phyloP scores from a whole-genome alignment of 2,329 filamentous ascomycete genomes.

The Arachnopeziza araneosa region DNA sequence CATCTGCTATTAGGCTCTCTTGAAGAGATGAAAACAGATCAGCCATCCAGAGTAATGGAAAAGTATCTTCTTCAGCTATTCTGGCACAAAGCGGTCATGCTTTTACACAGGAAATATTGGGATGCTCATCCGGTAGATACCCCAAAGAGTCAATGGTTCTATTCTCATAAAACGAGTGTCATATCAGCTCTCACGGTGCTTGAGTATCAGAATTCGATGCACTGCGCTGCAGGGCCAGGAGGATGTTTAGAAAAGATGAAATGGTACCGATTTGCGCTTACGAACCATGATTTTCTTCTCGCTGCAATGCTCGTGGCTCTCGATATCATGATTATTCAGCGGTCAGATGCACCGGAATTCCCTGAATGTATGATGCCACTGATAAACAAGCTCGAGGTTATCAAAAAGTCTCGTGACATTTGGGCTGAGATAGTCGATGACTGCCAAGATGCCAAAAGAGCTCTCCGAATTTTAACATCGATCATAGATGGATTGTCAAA shows the following conservation, averaged over 20 bases:
- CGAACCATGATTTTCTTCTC: slow-evolving; percentile 56
- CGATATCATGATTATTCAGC: neutral
- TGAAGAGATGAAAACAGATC: slow-evolving; percentile 43
- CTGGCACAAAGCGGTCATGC: slow-evolving; percentile 49
- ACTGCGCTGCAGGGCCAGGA: slow-evolving; percentile 46
- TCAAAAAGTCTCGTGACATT: slow-evolving; percentile 19
- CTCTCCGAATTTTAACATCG: slow-evolving; percentile 14
- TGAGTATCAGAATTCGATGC: slow-evolving; percentile 43
- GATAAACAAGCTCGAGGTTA: slow-evolving; percentile 15
- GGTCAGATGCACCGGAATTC: neutral
- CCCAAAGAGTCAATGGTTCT: slow-evolving; percentile 32
- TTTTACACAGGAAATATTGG: slow-evolving; percentile 51
- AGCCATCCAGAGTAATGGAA: slow-evolving; percentile 43
- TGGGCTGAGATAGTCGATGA: slow-evolving; percentile 20
- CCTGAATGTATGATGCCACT: slow-evolving; percentile 14
- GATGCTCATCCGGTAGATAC: slow-evolving; percentile 35
- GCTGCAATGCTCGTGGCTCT: slow-evolving; percentile 46
- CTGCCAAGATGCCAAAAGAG: slow-evolving; percentile 21
- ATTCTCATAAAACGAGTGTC: slow-evolving; percentile 37
- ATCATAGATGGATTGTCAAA: slow-evolving; percentile 15
- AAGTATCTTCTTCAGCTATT: slow-evolving; percentile 46
- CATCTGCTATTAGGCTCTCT: slow-evolving; percentile 46
- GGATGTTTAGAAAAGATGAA: slow-evolving; percentile 45
- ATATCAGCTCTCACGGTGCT: slow-evolving; percentile 44
- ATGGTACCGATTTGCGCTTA: slow-evolving; percentile 53